These are phyloP conservation scores for Sugiyamaella neomexicana DNA, from an alignment of 1,139 yeast genomes.

Conservation along the genomic window DNA sequence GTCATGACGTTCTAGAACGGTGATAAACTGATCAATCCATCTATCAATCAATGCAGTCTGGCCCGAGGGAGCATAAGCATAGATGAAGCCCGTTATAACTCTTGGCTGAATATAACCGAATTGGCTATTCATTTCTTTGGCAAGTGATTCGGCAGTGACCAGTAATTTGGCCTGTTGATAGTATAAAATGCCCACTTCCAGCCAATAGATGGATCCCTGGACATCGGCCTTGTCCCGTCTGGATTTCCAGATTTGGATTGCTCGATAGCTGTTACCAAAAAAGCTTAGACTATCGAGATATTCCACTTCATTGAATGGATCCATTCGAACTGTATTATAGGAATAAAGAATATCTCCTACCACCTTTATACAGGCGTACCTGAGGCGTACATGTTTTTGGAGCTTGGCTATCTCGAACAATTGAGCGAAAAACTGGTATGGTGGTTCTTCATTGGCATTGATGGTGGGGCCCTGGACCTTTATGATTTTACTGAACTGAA, in stretches of 20 bases:
- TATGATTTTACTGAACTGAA: conserved; percentile 13
- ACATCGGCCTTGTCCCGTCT: conserved; percentile 35
- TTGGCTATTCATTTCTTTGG: conserved; percentile 24
- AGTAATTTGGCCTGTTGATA: conserved; percentile 33
- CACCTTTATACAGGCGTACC: conserved; percentile 28
- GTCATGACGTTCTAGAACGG: conserved; percentile 19
- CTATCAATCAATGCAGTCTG: conserved; percentile 23
- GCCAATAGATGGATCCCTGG: conserved; percentile 36
- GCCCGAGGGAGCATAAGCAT: conserved; percentile 26
- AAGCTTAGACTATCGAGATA: conserved; percentile 37
- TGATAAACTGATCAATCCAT: conserved; percentile 30
- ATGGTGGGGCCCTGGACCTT: conserved; percentile 12
- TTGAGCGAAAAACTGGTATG: conserved; percentile 32
- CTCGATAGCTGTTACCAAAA: conserved; percentile 30
- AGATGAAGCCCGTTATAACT: conserved; percentile 30
- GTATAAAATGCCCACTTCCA: conserved; percentile 38
- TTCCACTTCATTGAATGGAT: conserved; percentile 42
- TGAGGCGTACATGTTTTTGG: conserved; percentile 22
- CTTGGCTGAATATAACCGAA: conserved; percentile 32
- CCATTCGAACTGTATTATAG: conserved; percentile 36
- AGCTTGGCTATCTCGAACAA: conserved; percentile 38
- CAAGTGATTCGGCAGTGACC: conserved; percentile 30
- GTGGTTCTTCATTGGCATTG: conserved; percentile 19
- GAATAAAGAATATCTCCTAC: conserved; percentile 38
- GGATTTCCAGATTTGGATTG: conserved; percentile 37